These are phyloP conservation scores for Candida ponderosae DNA, from an alignment of 805 yeast species.

Conservation along the genomic window DNA sequence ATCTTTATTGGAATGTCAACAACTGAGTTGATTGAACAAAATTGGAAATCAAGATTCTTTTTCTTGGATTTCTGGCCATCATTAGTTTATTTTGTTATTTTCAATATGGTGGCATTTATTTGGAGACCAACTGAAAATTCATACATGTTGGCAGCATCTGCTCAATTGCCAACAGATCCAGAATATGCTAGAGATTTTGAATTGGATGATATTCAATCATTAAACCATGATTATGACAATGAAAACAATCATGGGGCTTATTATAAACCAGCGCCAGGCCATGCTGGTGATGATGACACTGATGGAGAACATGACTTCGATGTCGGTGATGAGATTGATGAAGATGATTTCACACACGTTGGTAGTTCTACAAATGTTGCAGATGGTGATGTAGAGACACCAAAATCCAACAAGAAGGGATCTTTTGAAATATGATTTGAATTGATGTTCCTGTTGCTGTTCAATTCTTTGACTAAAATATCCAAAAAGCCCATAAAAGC, in stretches of 20 bases:
- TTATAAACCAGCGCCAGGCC: too few species aligned
- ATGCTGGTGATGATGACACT: constrained; percentile 12
- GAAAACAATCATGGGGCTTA: constrained; percentile 26
- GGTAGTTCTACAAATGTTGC: too few species aligned
- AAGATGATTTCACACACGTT: too few species aligned
- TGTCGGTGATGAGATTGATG: neutral
- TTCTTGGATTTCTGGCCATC: constrained; percentile 93
- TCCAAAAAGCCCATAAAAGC: too few species aligned
- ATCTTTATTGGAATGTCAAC: constrained; percentile 67
- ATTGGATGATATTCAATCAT: constrained; percentile 43
- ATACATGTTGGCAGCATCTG: constrained; percentile 88
- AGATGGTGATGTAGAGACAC: neutral
- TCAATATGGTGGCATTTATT: constrained; percentile 75
- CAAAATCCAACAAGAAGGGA: neutral
- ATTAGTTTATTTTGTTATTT: constrained; percentile 75
- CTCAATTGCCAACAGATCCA: constrained; percentile 82
- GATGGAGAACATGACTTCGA: constrained; percentile 5
- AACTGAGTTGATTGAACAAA: constrained; percentile 70
- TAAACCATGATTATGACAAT: constrained; percentile 22
- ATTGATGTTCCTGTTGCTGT: too few species aligned
- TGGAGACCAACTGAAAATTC: constrained; percentile 99
- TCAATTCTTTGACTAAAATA: too few species aligned
- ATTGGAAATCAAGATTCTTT: constrained; percentile 91
- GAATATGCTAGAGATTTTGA: constrained; percentile 62
- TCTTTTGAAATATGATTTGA: neutral